These are phyloP conservation scores for Lentinula boryana DNA, from an alignment of 768 basidiomycete species.

Conservation along the genomic window DNA sequence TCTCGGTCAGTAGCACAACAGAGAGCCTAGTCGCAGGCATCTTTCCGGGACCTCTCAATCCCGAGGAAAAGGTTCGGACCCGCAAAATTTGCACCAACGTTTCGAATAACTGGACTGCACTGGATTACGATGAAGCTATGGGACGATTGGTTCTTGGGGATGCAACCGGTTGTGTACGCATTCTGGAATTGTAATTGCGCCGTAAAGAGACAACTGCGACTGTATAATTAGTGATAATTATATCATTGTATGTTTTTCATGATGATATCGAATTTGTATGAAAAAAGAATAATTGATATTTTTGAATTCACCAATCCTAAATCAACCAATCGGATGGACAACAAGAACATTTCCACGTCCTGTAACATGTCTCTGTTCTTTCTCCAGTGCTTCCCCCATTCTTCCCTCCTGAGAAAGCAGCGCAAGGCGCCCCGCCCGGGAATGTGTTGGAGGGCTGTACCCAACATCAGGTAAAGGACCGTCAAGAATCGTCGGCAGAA, in stretches of 20 bases:
- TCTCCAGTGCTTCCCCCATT: background rate
- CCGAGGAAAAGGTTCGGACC: conserved; percentile 18
- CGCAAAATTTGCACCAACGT: conserved; percentile 25
- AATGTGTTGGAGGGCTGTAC: conserved; percentile 3
- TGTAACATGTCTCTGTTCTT: conserved; percentile 1
- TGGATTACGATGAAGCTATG: conserved; percentile 56
- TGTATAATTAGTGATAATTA: background rate
- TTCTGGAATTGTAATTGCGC: conserved; percentile 22
- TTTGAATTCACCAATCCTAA: too few relatives aligned
- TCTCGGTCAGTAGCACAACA: conserved; percentile 3
- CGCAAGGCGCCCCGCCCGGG: background rate
- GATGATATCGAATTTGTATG: too few relatives aligned
- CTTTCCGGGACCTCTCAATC: conserved; percentile 42
- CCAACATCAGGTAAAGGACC: background rate
- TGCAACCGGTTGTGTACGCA: conserved; percentile 37
- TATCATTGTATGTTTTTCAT: background rate
- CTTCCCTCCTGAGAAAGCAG: background rate
- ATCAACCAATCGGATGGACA: background rate
- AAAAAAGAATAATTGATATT: too few relatives aligned
- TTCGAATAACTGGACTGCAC: conserved; percentile 43
- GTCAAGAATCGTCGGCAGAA: background rate
- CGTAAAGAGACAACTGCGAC: background rate
- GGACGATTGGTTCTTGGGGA: conserved; percentile 51
- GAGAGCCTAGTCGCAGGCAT: conserved; percentile 42
- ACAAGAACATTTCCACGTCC: background rate